Evolutionary conservation across 2,329 filamentous ascomycete species (phyloP).

Genomic region (Colletotrichum tamarilloi): DNA sequence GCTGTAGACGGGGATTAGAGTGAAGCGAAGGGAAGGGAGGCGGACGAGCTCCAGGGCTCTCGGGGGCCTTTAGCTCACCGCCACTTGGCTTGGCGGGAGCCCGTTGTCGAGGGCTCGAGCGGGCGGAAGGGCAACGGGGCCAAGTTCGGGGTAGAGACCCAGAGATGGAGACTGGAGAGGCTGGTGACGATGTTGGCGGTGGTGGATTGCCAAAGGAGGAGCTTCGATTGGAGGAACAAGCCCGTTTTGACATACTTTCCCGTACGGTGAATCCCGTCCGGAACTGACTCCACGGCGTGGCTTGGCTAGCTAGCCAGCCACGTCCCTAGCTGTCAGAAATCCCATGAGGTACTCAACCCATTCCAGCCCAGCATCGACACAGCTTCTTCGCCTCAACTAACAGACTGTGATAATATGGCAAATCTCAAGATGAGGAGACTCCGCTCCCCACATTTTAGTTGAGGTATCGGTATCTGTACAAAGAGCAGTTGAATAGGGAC

Average conservation of each 20-base stretch:
- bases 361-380: neutral
- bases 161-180: neutral
- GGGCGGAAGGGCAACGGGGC: neutral
- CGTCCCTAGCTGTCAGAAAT: neutral
- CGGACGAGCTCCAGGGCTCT: constrained; percentile 19
- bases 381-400: neutral
- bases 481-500: neutral
- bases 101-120: constrained; percentile 13
- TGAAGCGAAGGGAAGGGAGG: neutral
- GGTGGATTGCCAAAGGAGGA: constrained; percentile 5
- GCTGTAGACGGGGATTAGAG: constrained; percentile 16
- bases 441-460: neutral
- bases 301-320: neutral
- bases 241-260: neutral
- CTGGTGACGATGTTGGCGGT: neutral
- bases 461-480: neutral
- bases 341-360: neutral
- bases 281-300: neutral
- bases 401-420: neutral
- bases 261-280: neutral
- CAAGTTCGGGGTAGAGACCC: neutral
- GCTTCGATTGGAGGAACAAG: constrained; percentile 1
- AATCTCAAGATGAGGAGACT: neutral
- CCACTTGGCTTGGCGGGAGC: constrained; percentile 32
- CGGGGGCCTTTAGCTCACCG: constrained; percentile 26